Evolutionary conservation across 495 filamentous ascomycete species (phyloP), one percentile per base, ranked within the genome.

Genomic region (Hypoxylon intermedium): DNA sequence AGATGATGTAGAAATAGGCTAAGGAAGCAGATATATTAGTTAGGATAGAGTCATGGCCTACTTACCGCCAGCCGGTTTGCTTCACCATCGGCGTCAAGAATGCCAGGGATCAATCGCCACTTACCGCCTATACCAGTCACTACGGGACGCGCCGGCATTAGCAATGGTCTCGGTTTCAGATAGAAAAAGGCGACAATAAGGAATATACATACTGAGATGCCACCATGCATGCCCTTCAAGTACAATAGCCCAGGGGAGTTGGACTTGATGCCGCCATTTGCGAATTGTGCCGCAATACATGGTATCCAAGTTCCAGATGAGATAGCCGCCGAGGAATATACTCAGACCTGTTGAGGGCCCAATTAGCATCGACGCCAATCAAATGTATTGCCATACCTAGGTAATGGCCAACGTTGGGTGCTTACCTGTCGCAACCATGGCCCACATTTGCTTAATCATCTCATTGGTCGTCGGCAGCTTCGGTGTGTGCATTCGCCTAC

Each of bases 191-290:
- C 20, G 24, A 23, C 0, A 41, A 16, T 30, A 19, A 24, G 12
- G 12, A 18, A 57, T 54, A 60, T 30, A 70, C 71, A 57, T 26
- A 77, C 53, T 59, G 13, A 86, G 84, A 75, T 87, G 94, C 93
- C 94, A 98, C 94, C 94, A 98, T 9, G 92, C 94, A 78, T 98
- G 94, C 0, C 92, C 93, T 74, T 98, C 94, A 2, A 97, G 76
- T 9, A 97, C 52, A 6, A 95, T 82, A 1, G 93, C 90, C 94
- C 94, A 98, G 0, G 94, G 94, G 36, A 98, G 76, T 16, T 88
- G 87, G 31, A 97, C 74, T 45, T 82, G 70, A 50, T 87, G 85
- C 58, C 93, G 84, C 85, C 88, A 92, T 9, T 51, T 63, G 7
- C 87, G 82, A 46, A 97, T 75, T n/a, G 75, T 80, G 20, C 78